Evolutionary conservation across 257 asterid species (phyloP), one percentile per base, ranked within the genome.

Genomic region (Misopates orontium): DNA sequence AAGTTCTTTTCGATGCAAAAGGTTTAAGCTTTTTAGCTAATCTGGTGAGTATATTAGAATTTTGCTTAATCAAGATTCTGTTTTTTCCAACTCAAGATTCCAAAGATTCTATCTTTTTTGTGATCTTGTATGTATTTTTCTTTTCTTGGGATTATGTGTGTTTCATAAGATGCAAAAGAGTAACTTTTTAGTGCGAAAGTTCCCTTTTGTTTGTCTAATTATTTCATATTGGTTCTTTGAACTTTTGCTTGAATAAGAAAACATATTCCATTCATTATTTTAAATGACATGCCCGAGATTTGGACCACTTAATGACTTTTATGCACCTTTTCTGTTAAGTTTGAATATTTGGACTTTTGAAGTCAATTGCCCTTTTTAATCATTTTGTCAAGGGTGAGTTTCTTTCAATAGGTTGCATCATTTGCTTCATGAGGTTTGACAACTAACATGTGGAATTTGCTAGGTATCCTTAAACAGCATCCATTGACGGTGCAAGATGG

Each of bases 401-500:
- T 20, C 20, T 47, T 49, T 51, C 53, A 19, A 22, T 47, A 61
- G 66, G 50, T 28, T 22, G n/a, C 56, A 42, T n/a, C 24, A 63
- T 47, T 49, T 59, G 45, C 14, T 61, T 56, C 19, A 41, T 42
- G 40, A 48, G 20, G 6, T 50, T 9, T 42, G 12, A 49, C 8
- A 52, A 24, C 12, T 24, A 22, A 13, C 45, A 10, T 22, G 3
- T 21, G 18, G 60, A 16, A 56, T 68, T 66, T 69, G 60, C 70
- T 50, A 64, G 49, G 74, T 70, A 68, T 48, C 60, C 32, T 57
- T 47, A 40, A 55, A 74, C 42, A 68, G 65, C 25, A 36, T 21
- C 71, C 45, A 21, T 60, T 69, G 17, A 45, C 42, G 21, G 55
- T 48, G 31, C 45, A 76, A 72, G 28, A 94, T 94, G 99, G 83